Evolutionary conservation across 148 eudicot genomes (phyloP).

Genomic region (Silene conica): DNA sequence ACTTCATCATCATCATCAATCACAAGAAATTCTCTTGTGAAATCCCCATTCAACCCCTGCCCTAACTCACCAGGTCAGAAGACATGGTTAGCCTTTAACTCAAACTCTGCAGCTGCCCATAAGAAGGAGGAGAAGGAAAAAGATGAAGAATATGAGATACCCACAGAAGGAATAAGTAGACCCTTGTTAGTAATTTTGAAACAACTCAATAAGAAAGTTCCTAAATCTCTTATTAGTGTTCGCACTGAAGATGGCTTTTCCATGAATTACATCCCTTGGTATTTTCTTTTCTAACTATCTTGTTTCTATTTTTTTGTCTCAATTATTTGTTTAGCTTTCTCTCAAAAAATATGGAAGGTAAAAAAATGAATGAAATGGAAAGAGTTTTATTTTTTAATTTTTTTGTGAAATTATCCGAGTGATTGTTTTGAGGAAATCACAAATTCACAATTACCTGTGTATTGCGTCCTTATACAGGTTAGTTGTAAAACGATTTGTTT

Average conservation of each 20-base stretch:
- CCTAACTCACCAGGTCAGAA: slow-evolving; percentile 3
- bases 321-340: too few relatives aligned
- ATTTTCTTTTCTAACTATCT: neutral
- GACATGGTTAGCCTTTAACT: slow-evolving; percentile 4
- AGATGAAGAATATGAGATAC: slow-evolving; percentile 19
- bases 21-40: neutral
- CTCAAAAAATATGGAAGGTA: too few relatives aligned
- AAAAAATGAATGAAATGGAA: too few relatives aligned
- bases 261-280: slow-evolving; percentile 81
- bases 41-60: slow-evolving; percentile 1
- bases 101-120: slow-evolving; percentile 7
- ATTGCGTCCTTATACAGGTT: too few relatives aligned
- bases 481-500: too few relatives aligned
- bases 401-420: too few relatives aligned
- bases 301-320: neutral
- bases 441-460: too few relatives aligned
- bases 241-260: slow-evolving; percentile 59
- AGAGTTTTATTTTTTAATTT: too few relatives aligned
- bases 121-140: slow-evolving; percentile 12
- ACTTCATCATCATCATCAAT: slow-evolving; percentile 8
- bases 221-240: slow-evolving; percentile 47
- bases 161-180: slow-evolving; percentile 66
- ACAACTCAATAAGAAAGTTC: slow-evolving; percentile 74
- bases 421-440: too few relatives aligned
- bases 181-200: slow-evolving; percentile 67